Percentiles rank a stretch among this genome's conserved stretches.
phyloP scores from a whole-genome alignment of 2,329 filamentous ascomycete genomes.

The Lasiodiplodia sp. region DNA sequence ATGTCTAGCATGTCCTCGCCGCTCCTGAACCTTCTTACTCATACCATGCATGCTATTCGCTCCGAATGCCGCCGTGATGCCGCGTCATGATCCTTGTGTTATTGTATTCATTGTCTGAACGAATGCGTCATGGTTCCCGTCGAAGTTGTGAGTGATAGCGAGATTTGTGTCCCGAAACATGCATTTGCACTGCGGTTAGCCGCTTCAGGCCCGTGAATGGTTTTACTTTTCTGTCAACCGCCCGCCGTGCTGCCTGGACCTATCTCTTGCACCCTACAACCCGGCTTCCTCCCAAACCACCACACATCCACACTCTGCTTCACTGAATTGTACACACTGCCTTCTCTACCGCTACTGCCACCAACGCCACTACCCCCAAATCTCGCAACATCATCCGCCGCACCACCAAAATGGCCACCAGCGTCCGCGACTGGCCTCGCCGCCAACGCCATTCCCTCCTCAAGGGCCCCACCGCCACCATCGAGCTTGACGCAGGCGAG shows the following conservation, averaged over 20 bases:
- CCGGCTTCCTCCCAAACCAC: neutral
- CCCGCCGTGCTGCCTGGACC: neutral
- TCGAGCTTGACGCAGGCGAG: conserved; percentile 17
- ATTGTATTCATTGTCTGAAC: conserved; percentile 1
- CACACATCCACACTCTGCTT: too few relatives aligned
- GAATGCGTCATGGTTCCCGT: neutral
- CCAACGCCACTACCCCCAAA: neutral
- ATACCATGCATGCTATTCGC: neutral
- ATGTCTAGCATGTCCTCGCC: neutral
- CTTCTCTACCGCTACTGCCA: neutral
- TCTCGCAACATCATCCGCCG: neutral
- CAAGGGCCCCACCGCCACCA: conserved; percentile 10
- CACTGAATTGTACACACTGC: too few relatives aligned
- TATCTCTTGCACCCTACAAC: neutral
- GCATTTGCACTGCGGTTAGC: neutral
- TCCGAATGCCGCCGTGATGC: neutral
- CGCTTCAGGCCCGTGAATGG: neutral
- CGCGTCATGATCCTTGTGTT: neutral
- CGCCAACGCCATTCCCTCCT: conserved; percentile 2
- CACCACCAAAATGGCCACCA: conserved; percentile 7
- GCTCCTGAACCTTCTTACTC: neutral
- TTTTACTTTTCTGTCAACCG: neutral
- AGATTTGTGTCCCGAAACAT: neutral
- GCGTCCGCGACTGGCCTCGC: conserved; percentile 11
- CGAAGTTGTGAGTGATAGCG: neutral